These are phyloP conservation scores for Sclerotinia minor DNA, from an alignment of 2,329 filamentous ascomycete species.

Conservation along the genomic window DNA sequence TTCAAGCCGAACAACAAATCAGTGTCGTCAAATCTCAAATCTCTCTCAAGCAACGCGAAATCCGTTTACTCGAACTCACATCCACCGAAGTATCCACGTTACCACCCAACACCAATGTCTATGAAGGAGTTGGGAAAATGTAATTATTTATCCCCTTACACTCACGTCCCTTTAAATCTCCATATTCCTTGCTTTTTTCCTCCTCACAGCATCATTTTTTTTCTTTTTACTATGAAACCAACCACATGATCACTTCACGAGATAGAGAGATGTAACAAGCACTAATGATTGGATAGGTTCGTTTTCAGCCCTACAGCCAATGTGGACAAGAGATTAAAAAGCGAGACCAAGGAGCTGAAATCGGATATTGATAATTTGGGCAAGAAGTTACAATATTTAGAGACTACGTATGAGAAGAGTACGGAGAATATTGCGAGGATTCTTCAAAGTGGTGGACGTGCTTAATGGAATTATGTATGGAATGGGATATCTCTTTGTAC, in stretches of 20 bases:
- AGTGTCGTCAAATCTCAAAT: conserved; percentile 82
- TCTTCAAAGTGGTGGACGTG: conserved; percentile 54
- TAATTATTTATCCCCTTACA: conserved; percentile 50
- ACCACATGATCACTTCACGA: conserved; percentile 22
- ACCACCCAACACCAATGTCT: conserved; percentile 74
- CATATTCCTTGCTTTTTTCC: background rate
- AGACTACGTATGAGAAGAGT: conserved; percentile 95
- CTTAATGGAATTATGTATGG: conserved; percentile 28
- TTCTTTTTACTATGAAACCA: background rate
- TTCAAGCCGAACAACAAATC: conserved; percentile 89
- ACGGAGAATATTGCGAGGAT: conserved; percentile 89
- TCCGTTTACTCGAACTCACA: conserved; percentile 84
- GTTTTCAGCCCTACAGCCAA: conserved; percentile 71
- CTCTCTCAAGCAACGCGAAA: conserved; percentile 80
- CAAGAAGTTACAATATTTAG: conserved; percentile 89
- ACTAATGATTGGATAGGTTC: conserved; percentile 63
- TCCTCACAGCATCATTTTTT: background rate
- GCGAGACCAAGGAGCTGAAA: conserved; percentile 73
- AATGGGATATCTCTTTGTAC: background rate
- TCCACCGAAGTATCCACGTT: conserved; percentile 78
- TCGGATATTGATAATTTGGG: conserved; percentile 77
- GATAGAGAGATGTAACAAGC: background rate
- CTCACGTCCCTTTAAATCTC: background rate
- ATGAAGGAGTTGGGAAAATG: conserved; percentile 98
- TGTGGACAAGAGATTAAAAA: conserved; percentile 73